phyloP scores from a whole-genome alignment of 23 red algal genomes.

The Chondrus crispus region DNA sequence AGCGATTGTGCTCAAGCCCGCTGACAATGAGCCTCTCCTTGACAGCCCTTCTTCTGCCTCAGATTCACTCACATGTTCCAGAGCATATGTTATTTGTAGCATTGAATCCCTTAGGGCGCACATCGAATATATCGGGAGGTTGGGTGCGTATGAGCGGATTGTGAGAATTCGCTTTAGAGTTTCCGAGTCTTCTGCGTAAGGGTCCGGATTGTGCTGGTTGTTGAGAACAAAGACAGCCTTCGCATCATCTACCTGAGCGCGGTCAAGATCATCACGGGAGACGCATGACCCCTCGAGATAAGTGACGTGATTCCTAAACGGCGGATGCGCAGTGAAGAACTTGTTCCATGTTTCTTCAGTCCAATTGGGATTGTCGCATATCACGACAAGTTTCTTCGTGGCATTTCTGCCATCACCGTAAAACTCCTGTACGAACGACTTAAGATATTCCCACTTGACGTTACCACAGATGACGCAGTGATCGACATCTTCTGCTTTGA shows the following conservation, averaged over 20 bases:
- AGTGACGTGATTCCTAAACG: slow-evolving; percentile 50
- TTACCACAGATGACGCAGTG: slow-evolving; percentile 71
- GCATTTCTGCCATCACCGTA: slow-evolving; percentile 34
- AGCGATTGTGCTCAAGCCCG: neutral
- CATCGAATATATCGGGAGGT: slow-evolving; percentile 74
- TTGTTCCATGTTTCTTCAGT: slow-evolving; percentile 60
- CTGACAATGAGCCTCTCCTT: neutral
- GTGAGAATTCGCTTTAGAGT: slow-evolving; percentile 72
- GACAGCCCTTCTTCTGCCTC: slow-evolving; percentile 6
- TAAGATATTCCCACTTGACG: slow-evolving; percentile 77
- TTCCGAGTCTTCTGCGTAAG: slow-evolving; percentile 66
- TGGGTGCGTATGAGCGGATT: slow-evolving; percentile 59
- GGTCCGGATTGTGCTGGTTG: slow-evolving; percentile 74
- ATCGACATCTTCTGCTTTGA: slow-evolving; percentile 51
- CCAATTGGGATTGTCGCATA: slow-evolving; percentile 66
- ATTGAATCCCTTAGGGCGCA: slow-evolving; percentile 62
- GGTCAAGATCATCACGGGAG: slow-evolving; percentile 47
- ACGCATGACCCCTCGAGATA: slow-evolving; percentile 67
- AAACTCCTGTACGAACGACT: slow-evolving; percentile 69
- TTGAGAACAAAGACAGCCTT: slow-evolving; percentile 71
- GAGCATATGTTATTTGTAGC: slow-evolving; percentile 71
- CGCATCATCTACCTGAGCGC: slow-evolving; percentile 64
- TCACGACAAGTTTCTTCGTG: slow-evolving; percentile 58
- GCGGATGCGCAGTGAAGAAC: slow-evolving; percentile 51
- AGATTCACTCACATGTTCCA: slow-evolving; percentile 44